Conservation (phyloP, 2,329 filamentous ascomycete species). For the Aspergillus arachidicola region DNA sequence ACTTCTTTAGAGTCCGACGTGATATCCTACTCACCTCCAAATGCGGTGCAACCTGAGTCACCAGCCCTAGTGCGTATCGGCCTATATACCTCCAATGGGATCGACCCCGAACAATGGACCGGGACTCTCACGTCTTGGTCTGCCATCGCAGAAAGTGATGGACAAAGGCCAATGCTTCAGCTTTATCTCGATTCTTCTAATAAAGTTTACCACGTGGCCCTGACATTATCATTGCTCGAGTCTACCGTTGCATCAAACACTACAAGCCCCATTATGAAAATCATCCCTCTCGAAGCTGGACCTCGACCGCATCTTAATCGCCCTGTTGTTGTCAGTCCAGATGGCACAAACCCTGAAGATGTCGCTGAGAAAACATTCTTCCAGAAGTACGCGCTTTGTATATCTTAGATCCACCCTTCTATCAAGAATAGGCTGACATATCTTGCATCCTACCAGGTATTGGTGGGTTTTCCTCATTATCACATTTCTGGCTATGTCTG, state of each 20-base stretch:
- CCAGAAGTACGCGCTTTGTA: slow-evolving; percentile 41
- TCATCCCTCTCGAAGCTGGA: slow-evolving; percentile 36
- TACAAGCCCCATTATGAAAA: slow-evolving; percentile 31
- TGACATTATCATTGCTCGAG: slow-evolving; percentile 28
- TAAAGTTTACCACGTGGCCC: slow-evolving; percentile 44
- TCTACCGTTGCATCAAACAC: slow-evolving; percentile 20
- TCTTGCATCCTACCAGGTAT: slow-evolving; percentile 36
- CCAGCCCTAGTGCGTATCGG: slow-evolving; percentile 58
- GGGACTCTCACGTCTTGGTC: slow-evolving; percentile 43
- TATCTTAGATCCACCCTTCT: not conserved
- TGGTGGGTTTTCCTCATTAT: slow-evolving; percentile 51
- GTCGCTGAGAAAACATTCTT: slow-evolving; percentile 47
- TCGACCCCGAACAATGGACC: slow-evolving; percentile 41
- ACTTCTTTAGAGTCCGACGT: slow-evolving; percentile 38
- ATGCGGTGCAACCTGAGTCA: slow-evolving; percentile 27
- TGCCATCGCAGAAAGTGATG: slow-evolving; percentile 28
- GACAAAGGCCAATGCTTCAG: slow-evolving; percentile 36
- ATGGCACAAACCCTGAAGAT: slow-evolving; percentile 42
- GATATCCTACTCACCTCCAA: slow-evolving; percentile 43
- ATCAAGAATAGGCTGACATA: slow-evolving; percentile 7
- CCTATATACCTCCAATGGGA: slow-evolving; percentile 45
- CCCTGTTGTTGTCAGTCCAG: slow-evolving; percentile 41
- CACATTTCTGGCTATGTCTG: slow-evolving; percentile 44
- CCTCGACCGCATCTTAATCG: slow-evolving; percentile 43
- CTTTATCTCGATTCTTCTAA: slow-evolving; percentile 42